Evolutionary conservation across 176 grass and related monocot genomes (phyloP).

Genomic region (Olyra latifolia): DNA sequence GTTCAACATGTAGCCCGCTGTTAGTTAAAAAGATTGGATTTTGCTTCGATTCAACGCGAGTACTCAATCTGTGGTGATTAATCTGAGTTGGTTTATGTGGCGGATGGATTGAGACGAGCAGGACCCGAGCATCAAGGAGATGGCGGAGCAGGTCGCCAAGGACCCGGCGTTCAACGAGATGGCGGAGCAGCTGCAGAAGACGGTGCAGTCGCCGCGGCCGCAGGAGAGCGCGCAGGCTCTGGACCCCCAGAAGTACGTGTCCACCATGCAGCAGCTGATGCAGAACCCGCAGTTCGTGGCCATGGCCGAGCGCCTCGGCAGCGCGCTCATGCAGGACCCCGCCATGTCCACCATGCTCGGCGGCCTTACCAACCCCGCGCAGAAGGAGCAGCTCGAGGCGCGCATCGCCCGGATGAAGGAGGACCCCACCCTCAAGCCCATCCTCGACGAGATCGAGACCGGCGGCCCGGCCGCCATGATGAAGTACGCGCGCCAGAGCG

Average conservation of each 20-base stretch:
- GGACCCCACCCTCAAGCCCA: conserved; percentile 76
- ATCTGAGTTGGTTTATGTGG: no score
- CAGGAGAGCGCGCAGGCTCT: conserved; percentile 35
- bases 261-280: conserved; percentile 95
- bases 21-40: neutral
- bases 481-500: conserved; percentile 61
- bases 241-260: conserved; percentile 84
- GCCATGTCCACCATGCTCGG: conserved; percentile 72
- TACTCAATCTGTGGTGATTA: neutral
- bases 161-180: conserved; percentile 87
- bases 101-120: neutral
- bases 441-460: conserved; percentile 94
- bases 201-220: conserved; percentile 43
- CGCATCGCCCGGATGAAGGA: conserved; percentile 81
- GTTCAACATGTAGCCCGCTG: neutral
- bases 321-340: conserved; percentile 97
- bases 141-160: conserved; percentile 97
- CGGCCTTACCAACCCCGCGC: conserved; percentile 67
- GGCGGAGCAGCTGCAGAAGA: conserved; percentile 98
- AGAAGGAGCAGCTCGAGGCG: conserved; percentile 77
- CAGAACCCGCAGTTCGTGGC: conserved; percentile 88
- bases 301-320: conserved; percentile 87
- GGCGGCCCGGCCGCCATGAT: conserved; percentile 91
- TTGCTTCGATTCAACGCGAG: no score
- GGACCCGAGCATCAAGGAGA: conserved; percentile 93